Conservation (phyloP, 257 asterid species). For the Cinchona pubescens region DNA sequence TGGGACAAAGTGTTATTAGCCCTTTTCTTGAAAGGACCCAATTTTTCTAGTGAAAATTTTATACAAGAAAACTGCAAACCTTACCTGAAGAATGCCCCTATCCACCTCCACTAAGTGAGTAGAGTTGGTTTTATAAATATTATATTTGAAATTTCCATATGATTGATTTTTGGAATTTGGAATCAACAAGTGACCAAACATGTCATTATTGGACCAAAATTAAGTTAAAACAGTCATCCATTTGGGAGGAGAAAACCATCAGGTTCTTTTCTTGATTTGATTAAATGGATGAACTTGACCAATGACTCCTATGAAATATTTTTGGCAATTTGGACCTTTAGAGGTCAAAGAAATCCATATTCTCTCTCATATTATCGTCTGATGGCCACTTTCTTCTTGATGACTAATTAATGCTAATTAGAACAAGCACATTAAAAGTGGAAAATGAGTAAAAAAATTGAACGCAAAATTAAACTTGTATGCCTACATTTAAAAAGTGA, state of each 20-base stretch:
- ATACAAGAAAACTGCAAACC: too few relatives aligned
- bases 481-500: too few relatives aligned
- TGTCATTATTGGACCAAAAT: not conserved
- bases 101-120: too few relatives aligned
- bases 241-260: not conserved
- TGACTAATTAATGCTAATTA: not conserved
- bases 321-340: not conserved
- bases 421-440: not conserved
- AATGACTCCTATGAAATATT: not conserved
- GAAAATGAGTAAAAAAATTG: not conserved
- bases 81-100: too few relatives aligned
- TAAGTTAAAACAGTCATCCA: not conserved
- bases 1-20: too few relatives aligned
- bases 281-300: not conserved
- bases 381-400: not conserved
- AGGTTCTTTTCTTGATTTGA: not conserved
- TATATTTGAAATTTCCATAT: too few relatives aligned
- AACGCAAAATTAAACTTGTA: not conserved
- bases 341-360: slow-evolving; percentile 1
- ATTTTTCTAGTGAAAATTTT: too few relatives aligned
- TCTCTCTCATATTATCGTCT: not conserved
- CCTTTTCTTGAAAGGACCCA: too few relatives aligned
- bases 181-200: too few relatives aligned
- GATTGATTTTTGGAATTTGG: too few relatives aligned
- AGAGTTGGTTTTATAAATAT: too few relatives aligned